Evolutionary conservation across 2,329 filamentous ascomycete species (phyloP), one percentile per base, ranked within the genome.

Genomic region (Pseudogymnoascus sp.): DNA sequence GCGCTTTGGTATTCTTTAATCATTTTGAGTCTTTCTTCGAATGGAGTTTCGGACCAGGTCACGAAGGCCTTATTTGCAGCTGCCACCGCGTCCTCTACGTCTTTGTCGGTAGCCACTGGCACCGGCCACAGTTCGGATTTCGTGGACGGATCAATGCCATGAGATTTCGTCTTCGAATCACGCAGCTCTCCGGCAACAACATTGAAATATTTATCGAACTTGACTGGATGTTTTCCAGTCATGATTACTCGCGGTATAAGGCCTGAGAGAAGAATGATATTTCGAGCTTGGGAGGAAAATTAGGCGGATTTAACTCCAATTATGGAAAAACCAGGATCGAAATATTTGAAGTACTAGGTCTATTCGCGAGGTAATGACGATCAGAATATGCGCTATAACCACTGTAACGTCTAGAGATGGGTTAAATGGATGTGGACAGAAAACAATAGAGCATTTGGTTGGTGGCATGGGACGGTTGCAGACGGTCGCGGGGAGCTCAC

Each of bases 11-110:
- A 73, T 4, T 73, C 69, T 35, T 73, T 69, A 28, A 81, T 70
- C n/a, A 74, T 70, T 12, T 78, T 74, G 38, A 74, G 72, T 31
- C 79, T 75, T 67, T 81, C 75, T 3, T 73, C 70, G 49, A 76
- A 70, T 1, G 76, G 71, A 4, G 74, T 77, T 58, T 72, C 70
- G 38, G 73, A 75, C 81, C 81, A 84, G 0, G 75, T 72, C 62
- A 73, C 72, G 69, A 81, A 80, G 2, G 80, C 81, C 25, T 71
- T 71, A 52, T 75, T 74, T 4, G 79, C 80, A 0, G 78, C 76
- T 8, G 69, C 67, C 14, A 82, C 78, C 31, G 79, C 78, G 65
- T 78, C 75, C 52, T 80, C 74, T 16, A 80, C 72, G 68, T 80
- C 77, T 16, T 72, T 64, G 3, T 71, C 62, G 1, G 73, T 71